These are phyloP conservation scores for Fraxinus sp. DNA, from an alignment of 305 asterid genomes.

Conservation along the genomic window DNA sequence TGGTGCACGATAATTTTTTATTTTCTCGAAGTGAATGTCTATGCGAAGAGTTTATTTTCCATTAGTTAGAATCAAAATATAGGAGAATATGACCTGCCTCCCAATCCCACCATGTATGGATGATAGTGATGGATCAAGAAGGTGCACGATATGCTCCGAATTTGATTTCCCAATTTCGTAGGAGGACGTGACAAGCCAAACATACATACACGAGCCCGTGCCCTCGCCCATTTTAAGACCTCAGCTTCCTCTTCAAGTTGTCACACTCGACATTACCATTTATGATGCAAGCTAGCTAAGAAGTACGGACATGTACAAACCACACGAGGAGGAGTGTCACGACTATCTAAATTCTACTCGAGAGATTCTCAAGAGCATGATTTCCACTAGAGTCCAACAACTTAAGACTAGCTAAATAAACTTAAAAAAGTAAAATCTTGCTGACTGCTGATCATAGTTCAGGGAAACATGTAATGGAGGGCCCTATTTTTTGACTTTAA, in stretches of 20 bases:
- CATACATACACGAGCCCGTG: not conserved
- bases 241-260: not conserved
- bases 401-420: constrained; percentile 18
- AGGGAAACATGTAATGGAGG: constrained; percentile 39
- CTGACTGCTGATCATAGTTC: not conserved
- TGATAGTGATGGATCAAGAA: not conserved
- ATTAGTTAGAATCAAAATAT: not conserved
- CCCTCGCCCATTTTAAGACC: not conserved
- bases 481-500: constrained; percentile 34
- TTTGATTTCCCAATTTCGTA: not conserved
- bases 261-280: not conserved
- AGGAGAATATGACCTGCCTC: not conserved
- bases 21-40: not conserved
- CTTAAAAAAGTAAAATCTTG: constrained; percentile 3
- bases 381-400: constrained; percentile 22
- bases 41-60: not conserved
- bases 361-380: constrained; percentile 25
- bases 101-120: not conserved
- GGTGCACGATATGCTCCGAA: not conserved
- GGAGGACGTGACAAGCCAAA: not conserved
- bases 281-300: not conserved
- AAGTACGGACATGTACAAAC: not conserved
- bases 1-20: not conserved
- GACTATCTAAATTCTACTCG: not conserved
- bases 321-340: not conserved